Evolutionary conservation across 192 early-diverging fungal species (phyloP).

Genomic region (Coemansia sp.): DNA sequence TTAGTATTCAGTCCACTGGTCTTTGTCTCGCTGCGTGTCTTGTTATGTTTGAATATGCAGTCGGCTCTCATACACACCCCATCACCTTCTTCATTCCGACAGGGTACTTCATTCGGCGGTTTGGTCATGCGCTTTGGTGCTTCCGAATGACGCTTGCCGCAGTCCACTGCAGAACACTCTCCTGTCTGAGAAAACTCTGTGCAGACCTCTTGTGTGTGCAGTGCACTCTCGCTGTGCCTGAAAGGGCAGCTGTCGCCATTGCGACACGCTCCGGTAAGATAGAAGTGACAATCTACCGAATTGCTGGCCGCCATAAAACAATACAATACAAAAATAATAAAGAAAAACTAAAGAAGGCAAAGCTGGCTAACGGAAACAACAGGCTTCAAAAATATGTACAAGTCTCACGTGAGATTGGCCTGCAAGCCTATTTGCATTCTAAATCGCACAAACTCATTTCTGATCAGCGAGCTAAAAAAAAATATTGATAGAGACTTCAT

Average conservation of each 20-base stretch:
- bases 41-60: slow-evolving; percentile 39
- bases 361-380: not conserved
- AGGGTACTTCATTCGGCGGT: slow-evolving; percentile 31
- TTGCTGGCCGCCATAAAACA: slow-evolving; percentile 23
- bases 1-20: slow-evolving; percentile 12
- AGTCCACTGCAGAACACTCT: slow-evolving; percentile 30
- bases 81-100: slow-evolving; percentile 45
- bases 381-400: slow-evolving; percentile 1
- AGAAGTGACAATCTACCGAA: slow-evolving; percentile 45
- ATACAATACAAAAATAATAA: slow-evolving; percentile 6
- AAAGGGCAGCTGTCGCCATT: slow-evolving; percentile 42
- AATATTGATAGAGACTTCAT: not conserved
- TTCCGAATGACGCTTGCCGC: slow-evolving; percentile 36
- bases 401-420: slow-evolving; percentile 5
- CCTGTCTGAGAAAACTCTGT: slow-evolving; percentile 26
- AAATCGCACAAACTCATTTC: slow-evolving; percentile 1
- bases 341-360: slow-evolving; percentile 2
- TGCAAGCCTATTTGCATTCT: not conserved
- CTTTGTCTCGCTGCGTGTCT: not conserved
- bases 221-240: slow-evolving; percentile 36
- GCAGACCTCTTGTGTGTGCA: slow-evolving; percentile 24
- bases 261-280: slow-evolving; percentile 30
- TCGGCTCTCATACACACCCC: slow-evolving; percentile 31
- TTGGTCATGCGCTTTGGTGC: slow-evolving; percentile 13
- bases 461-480: not conserved